These are phyloP conservation scores for Tricholoma hemisulphureum DNA, from an alignment of 768 basidiomycete species.

Conservation along the genomic window DNA sequence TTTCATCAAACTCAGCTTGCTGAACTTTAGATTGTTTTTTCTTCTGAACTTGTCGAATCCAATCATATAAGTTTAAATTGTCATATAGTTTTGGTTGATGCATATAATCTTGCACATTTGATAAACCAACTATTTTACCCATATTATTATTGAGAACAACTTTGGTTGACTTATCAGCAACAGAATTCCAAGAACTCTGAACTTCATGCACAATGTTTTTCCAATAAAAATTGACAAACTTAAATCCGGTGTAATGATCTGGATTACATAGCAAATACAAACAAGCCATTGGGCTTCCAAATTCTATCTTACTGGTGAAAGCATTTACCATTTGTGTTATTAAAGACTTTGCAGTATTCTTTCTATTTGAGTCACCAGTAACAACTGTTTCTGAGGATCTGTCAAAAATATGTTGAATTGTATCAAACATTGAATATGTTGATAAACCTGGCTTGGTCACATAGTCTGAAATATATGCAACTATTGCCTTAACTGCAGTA, in stretches of 20 bases:
- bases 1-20: background rate
- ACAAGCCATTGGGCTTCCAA: conserved; percentile 36
- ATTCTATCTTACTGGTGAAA: conserved; percentile 35
- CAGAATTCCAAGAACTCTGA: conserved; percentile 10
- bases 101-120: conserved; percentile 33
- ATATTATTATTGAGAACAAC: conserved; percentile 16
- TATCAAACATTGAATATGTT: conserved; percentile 27
- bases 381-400: conserved; percentile 7
- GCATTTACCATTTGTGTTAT: conserved; percentile 37
- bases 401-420: conserved; percentile 20
- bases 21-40: conserved; percentile 7
- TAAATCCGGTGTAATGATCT: conserved; percentile 40
- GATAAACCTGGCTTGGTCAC: conserved; percentile 40
- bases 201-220: conserved; percentile 27
- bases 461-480: conserved; percentile 43
- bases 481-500: conserved; percentile 37
- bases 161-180: conserved; percentile 6
- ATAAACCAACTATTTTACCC: too few relatives aligned
- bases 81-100: conserved; percentile 21
- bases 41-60: conserved; percentile 16
- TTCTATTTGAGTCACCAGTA: conserved; percentile 6
- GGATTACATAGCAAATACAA: conserved; percentile 34
- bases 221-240: conserved; percentile 35
- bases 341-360: conserved; percentile 25
- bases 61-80: conserved; percentile 26